Percentiles rank a stretch among this genome's conserved stretches.
These are phyloP conservation scores for Bipolaris cookei DNA, from an alignment of 2,329 filamentous ascomycete genomes.

Conservation along the genomic window DNA sequence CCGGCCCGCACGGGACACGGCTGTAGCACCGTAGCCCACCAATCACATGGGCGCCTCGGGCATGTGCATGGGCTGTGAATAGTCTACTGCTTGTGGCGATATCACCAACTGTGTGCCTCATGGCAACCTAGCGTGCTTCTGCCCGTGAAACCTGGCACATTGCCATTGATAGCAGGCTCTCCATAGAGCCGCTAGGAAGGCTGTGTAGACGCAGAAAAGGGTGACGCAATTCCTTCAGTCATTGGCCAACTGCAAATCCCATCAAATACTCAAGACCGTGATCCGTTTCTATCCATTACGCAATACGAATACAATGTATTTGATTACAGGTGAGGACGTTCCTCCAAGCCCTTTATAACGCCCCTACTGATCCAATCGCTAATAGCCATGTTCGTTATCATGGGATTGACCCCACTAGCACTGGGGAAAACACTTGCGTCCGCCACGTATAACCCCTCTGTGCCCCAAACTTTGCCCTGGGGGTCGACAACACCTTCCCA, in stretches of 20 bases:
- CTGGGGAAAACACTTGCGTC: constrained; percentile 79
- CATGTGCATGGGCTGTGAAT: background rate
- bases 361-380: constrained; percentile 46
- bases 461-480: constrained; percentile 65
- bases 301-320: background rate
- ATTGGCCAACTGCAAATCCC: background rate
- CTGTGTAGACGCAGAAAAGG: background rate
- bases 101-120: background rate
- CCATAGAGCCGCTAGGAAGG: background rate
- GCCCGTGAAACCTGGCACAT: background rate
- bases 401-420: constrained; percentile 80
- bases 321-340: constrained; percentile 26
- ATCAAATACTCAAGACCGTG: background rate
- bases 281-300: background rate
- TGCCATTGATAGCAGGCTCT: background rate
- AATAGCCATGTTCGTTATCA: constrained; percentile 73
- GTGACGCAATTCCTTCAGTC: background rate
- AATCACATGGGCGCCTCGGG: background rate
- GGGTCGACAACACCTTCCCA: constrained; percentile 54
- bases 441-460: constrained; percentile 69
- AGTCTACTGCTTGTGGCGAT: constrained; percentile 6
- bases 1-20: constrained; percentile 1
- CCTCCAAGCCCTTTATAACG: constrained; percentile 34
- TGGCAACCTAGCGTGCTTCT: background rate
- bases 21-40: background rate